Base-by-base conservation (phyloP, 805 yeast genomes). In the Cyberlindnera veronae region DNA sequence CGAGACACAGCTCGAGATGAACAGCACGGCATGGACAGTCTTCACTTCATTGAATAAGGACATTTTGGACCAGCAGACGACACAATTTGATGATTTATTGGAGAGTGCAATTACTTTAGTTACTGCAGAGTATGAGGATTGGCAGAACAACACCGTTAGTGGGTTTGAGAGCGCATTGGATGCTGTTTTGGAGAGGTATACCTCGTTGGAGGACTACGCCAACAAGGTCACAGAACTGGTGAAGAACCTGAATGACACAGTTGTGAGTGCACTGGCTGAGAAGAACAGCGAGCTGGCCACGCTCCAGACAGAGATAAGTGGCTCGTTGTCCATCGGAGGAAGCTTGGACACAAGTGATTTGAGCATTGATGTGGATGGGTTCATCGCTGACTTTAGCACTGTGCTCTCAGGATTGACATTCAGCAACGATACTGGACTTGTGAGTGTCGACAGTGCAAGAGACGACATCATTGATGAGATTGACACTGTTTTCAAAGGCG, bases 301-400 rank as follows among this genome's bases (percentile, higher is more conserved):
- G 2, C 3, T 45, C 1, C 36, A 34, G 20, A 6, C 29, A 11
- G 32, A 39, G 12, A 24, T 45, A 18, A 21, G 16, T 19, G 29
- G 36, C 6, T 31, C 49, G 1, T 3, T 45, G 31, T 33, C 42
- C 8, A 28, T 45, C 6, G 46, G 46, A 1, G 15, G 27, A 3
- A 29, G 27, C 16, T 12, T 45, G 6, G 37, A 45, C 28, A 19
- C 35, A 5, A 14, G 17, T 33, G 37, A 20, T 11, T n/a, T 40
- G 22, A 22, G n/a, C 17, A 32, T 44, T 19, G 23, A 40, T 30
- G 24, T 32, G n/a, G 6, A 22, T 13, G 29, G 20, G 10, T n/a
- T 39, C n/a, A 22, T 19, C 9, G 9, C 11, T 12, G 28, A 34
- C 3, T 35, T 39, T 17, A 17, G n/a, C 4, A 11, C 13, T 6